Evolutionary conservation across 23 red algal genomes (phyloP).

Genomic region (Gracilaria vermiculophylla): DNA sequence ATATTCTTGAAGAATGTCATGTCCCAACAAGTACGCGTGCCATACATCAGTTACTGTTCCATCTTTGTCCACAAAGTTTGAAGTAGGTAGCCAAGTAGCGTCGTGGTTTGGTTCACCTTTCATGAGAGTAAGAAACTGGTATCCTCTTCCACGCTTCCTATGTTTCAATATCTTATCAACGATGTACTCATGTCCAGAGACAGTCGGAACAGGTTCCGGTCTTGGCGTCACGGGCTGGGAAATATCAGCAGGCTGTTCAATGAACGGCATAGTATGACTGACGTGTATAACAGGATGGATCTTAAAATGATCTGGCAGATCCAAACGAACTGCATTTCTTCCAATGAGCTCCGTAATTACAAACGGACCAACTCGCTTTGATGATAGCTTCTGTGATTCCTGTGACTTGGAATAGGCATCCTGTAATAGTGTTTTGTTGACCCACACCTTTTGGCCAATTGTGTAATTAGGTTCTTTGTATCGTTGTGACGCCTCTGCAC

Average conservation of each 20-base stretch:
- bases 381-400: background rate
- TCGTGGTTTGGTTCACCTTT: background rate
- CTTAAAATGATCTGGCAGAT: background rate
- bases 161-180: background rate
- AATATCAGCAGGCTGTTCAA: background rate
- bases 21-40: background rate
- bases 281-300: constrained; percentile 5
- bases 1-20: background rate
- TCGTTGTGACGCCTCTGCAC: background rate
- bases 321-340: background rate
- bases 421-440: background rate
- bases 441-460: background rate
- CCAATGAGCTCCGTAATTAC: background rate
- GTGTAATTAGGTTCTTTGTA: background rate
- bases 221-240: too few relatives aligned
- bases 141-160: background rate
- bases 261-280: background rate
- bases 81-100: background rate
- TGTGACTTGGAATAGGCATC: background rate
- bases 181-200: background rate
- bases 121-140: constrained; percentile 10
- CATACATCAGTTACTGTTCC: background rate
- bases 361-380: background rate
- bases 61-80: constrained; percentile 11
- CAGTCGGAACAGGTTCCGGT: background rate